A percentile compares a stretch with the other conserved stretches of the same genome.
These are phyloP conservation scores for Maudiozyma saulgeensis DNA, from an alignment of 805 yeast species.

Conservation along the genomic window DNA sequence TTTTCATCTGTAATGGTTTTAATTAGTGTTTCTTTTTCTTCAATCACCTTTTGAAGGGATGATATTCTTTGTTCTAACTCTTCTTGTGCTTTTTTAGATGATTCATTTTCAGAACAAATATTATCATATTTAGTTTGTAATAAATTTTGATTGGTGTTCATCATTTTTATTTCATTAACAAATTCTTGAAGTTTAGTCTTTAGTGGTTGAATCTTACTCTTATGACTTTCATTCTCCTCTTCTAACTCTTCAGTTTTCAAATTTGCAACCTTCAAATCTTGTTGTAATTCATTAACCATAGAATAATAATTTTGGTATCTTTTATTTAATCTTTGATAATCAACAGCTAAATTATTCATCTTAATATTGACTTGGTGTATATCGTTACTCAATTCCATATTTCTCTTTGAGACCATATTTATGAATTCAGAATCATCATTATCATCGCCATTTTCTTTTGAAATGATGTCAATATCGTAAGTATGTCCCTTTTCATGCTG, in stretches of 20 bases:
- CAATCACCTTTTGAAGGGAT: neutral
- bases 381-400: slow-evolving; percentile 15
- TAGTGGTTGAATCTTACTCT: slow-evolving; percentile 9
- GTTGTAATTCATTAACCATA: slow-evolving; percentile 7
- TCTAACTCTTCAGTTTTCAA: slow-evolving; percentile 3
- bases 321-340: slow-evolving; percentile 9
- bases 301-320: slow-evolving; percentile 6
- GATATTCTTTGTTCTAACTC: neutral
- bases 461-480: neutral
- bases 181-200: slow-evolving; percentile 13
- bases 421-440: slow-evolving; percentile 3
- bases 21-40: slow-evolving; percentile 1
- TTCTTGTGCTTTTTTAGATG: slow-evolving; percentile 1
- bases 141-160: slow-evolving; percentile 22
- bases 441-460: neutral
- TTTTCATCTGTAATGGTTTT: neutral
- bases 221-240: slow-evolving; percentile 8
- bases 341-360: slow-evolving; percentile 11
- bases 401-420: slow-evolving; percentile 12
- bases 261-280: slow-evolving; percentile 4
- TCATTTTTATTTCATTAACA: slow-evolving; percentile 21
- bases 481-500: neutral
- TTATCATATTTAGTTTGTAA: slow-evolving; percentile 21
- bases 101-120: slow-evolving; percentile 11
- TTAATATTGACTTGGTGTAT: slow-evolving; percentile 13